A percentile compares a stretch with the other conserved stretches of the same genome.
Conservation (phyloP, 192 early-diverging fungal species). For the Backusella parvicylindrica region DNA sequence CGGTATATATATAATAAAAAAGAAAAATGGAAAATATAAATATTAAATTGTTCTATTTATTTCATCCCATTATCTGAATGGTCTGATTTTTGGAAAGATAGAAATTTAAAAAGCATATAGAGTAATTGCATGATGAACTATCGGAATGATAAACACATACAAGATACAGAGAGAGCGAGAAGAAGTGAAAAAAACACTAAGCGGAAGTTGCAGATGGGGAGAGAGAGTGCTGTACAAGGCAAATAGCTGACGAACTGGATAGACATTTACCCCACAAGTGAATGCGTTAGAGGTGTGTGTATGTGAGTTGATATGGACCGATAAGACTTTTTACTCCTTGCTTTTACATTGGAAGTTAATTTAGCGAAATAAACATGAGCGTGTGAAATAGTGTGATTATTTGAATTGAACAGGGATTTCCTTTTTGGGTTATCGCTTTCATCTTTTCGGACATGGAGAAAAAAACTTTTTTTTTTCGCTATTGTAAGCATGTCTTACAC, state of each 20-base stretch:
- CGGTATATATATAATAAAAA: background rate
- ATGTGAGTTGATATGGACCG: constrained; percentile 5
- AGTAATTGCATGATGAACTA: constrained; percentile 14
- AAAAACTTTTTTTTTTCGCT: background rate
- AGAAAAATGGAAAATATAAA: constrained; percentile 3
- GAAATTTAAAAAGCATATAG: background rate
- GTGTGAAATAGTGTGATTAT: constrained; percentile 6
- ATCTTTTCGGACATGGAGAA: constrained; percentile 32
- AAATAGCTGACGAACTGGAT: background rate
- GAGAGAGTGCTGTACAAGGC: background rate
- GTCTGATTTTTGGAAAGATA: constrained; percentile 2
- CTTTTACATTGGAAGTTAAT: background rate
- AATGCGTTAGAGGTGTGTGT: background rate
- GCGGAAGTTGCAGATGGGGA: background rate
- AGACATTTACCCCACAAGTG: background rate
- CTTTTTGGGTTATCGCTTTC: constrained; percentile 21
- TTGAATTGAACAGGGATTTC: constrained; percentile 2
- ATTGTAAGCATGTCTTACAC: background rate
- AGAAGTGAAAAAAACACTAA: background rate
- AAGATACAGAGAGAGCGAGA: background rate
- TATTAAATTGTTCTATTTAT: background rate
- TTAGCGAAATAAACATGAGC: background rate
- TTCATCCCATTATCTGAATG: background rate
- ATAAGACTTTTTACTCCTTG: constrained; percentile 4
- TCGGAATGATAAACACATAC: constrained; percentile 15